Conservation (phyloP, 306 rosid genomes). For the Cucurbita pepo region DNA sequence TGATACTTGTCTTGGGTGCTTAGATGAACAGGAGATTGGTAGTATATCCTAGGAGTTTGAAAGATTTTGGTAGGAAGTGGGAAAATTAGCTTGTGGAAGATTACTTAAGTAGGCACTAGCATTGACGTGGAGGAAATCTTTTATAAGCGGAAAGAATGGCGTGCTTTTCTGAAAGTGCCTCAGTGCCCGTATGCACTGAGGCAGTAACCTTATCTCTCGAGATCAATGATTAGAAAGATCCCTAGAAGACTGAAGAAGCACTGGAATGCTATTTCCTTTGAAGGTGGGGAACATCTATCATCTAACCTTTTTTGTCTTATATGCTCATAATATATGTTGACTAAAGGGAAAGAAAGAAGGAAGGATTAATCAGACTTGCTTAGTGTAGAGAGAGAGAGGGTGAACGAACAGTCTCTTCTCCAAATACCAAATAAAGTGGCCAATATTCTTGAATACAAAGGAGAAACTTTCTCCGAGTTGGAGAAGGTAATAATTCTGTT, state of each 20-base stretch:
- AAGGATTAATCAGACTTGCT: too few relatives aligned
- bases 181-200: neutral
- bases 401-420: too few relatives aligned
- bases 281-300: neutral
- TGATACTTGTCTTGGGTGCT: neutral
- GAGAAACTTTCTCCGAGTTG: neutral
- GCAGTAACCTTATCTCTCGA: neutral
- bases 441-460: neutral
- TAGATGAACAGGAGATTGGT: neutral
- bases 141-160: neutral
- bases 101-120: neutral
- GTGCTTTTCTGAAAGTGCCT: neutral
- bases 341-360: too few relatives aligned
- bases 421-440: neutral
- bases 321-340: neutral
- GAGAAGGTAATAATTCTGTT: neutral
- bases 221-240: neutral
- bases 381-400: too few relatives aligned
- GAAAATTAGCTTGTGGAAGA: neutral
- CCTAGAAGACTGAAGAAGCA: neutral
- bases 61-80: neutral
- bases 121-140: neutral
- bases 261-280: neutral
- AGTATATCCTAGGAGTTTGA: neutral
- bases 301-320: neutral